phyloP scores from a whole-genome alignment of 768 basidiomycete genomes.

The Russula dissimulans region DNA sequence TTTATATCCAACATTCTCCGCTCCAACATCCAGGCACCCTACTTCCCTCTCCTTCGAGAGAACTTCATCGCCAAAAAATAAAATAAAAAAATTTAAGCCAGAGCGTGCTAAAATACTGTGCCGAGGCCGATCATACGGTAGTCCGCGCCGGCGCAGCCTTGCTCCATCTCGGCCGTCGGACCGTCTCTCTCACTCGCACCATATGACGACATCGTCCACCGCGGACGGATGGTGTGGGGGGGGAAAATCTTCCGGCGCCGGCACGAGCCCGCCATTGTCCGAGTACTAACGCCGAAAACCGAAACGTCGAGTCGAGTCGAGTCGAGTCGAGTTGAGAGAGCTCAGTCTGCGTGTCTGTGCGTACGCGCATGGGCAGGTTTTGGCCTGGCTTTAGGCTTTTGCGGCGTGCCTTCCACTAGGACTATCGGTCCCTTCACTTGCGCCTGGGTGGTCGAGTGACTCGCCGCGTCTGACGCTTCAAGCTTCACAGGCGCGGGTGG shows the following conservation, averaged over 20 bases:
- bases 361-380: not conserved
- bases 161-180: conserved; percentile 2
- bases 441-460: conserved; percentile 2
- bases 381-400: conserved; percentile 16
- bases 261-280: no score
- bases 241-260: no score
- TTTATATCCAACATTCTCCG: not conserved
- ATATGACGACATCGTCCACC: no score
- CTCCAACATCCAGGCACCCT: not conserved
- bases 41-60: not conserved
- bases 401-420: conserved; percentile 24
- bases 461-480: conserved; percentile 10
- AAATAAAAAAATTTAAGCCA: not conserved
- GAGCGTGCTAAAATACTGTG: not conserved
- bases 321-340: no score
- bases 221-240: no score
- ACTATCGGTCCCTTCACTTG: conserved; percentile 20
- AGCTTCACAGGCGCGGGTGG: not conserved
- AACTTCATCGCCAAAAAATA: not conserved
- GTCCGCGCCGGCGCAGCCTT: not conserved
- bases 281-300: no score
- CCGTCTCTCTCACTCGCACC: not conserved
- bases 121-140: conserved; percentile 3
- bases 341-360: not conserved
- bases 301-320: no score